Conservation (phyloP, 345 rosid species). For the Ailanthus altissimus region DNA sequence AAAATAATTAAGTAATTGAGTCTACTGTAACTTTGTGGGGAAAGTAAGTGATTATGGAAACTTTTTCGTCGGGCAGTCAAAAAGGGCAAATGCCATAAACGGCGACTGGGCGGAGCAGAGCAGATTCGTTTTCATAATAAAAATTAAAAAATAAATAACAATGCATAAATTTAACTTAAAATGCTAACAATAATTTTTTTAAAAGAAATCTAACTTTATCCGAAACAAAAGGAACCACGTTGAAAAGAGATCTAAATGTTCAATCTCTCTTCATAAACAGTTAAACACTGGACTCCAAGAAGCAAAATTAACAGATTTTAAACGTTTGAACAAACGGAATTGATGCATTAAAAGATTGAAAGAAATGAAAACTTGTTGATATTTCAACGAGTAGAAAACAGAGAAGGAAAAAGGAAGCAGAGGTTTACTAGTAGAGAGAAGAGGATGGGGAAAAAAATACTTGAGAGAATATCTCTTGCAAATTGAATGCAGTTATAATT, state of each 20-base stretch:
- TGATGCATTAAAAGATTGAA: not conserved
- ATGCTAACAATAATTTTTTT: too few species aligned
- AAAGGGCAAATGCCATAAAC: not conserved
- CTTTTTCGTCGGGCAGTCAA: not conserved
- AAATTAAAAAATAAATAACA: too few species aligned
- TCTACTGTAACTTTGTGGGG: not conserved
- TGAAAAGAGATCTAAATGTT: conserved; percentile 2
- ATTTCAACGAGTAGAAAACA: not conserved
- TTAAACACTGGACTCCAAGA: too few species aligned
- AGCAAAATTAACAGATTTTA: not conserved
- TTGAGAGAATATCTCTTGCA: not conserved
- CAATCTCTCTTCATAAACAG: not conserved
- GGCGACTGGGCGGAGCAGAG: not conserved
- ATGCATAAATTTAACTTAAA: too few species aligned
- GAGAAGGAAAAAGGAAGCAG: not conserved
- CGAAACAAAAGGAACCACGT: not conserved
- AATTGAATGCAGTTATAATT: too few species aligned
- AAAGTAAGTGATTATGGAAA: conserved; percentile 15
- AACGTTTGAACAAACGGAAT: not conserved
- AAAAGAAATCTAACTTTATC: not conserved
- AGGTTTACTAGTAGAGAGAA: not conserved
- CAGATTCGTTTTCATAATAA: not conserved
- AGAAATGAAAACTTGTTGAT: not conserved
- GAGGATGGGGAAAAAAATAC: too few species aligned
- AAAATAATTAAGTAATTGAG: not conserved